Evolutionary conservation across 2,329 filamentous ascomycete genomes (phyloP).

Genomic region (Xylariaceae sp.): DNA sequence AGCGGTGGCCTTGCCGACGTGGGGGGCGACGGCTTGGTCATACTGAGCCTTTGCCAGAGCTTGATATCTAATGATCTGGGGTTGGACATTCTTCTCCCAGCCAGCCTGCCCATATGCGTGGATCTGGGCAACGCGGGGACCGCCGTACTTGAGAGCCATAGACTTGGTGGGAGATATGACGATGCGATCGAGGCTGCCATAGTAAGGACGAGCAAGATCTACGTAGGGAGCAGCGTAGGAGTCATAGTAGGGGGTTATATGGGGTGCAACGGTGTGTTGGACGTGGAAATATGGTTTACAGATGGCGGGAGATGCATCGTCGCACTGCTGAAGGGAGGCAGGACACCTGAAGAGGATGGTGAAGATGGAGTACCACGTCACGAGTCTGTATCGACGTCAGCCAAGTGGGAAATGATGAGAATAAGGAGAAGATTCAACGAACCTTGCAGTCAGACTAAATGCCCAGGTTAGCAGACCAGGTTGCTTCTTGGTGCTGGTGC

Average conservation of each 20-base stretch:
- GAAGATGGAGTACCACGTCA: conserved; percentile 81
- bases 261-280: conserved; percentile 62
- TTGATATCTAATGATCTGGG: conserved; percentile 66
- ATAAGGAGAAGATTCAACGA: neutral
- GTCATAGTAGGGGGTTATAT: conserved; percentile 81
- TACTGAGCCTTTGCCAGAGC: conserved; percentile 62
- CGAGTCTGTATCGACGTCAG: conserved; percentile 50
- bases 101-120: conserved; percentile 63
- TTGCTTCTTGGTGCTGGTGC: conserved; percentile 18
- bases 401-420: conserved; percentile 11
- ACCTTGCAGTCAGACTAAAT: conserved; percentile 52
- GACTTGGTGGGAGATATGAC: conserved; percentile 66
- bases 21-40: conserved; percentile 65
- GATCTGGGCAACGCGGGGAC: conserved; percentile 65
- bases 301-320: conserved; percentile 66
- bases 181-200: conserved; percentile 54
- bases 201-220: conserved; percentile 72
- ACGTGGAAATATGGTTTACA: conserved; percentile 78
- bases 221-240: conserved; percentile 81
- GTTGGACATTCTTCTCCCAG: conserved; percentile 76
- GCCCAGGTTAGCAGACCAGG: conserved; percentile 36
- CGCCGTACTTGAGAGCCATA: conserved; percentile 69
- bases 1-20: conserved; percentile 60
- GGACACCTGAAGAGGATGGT: conserved; percentile 83
- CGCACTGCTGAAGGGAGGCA: conserved; percentile 60